Evolutionary conservation across 73 alveolate species (phyloP).

Genomic region (Halteria grandinella): DNA sequence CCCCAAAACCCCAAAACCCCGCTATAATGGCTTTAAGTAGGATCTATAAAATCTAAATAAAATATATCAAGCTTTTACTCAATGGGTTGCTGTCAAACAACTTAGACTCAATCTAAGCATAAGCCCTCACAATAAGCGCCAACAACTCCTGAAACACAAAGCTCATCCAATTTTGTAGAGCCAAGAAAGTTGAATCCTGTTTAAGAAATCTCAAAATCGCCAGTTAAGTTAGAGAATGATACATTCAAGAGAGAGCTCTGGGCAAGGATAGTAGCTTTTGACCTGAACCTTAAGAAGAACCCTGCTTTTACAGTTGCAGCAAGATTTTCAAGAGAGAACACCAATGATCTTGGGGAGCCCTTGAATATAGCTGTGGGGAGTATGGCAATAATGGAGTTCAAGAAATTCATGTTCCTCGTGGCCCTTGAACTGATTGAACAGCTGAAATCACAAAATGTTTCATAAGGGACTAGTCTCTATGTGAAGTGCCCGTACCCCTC

Average conservation of each 20-base stretch:
- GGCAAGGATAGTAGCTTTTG: slow-evolving; percentile 40
- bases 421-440: slow-evolving; percentile 26
- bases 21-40: too few species aligned
- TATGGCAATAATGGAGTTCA: slow-evolving; percentile 51
- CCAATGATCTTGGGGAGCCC: slow-evolving; percentile 65
- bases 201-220: too few species aligned
- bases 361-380: slow-evolving; percentile 37
- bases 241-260: slow-evolving; percentile 1
- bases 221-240: too few species aligned
- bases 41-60: too few species aligned
- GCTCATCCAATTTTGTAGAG: too few species aligned
- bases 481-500: slow-evolving; percentile 57
- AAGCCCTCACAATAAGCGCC: too few species aligned
- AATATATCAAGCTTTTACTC: too few species aligned
- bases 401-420: slow-evolving; percentile 54
- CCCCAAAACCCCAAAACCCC: too few species aligned
- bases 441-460: not conserved
- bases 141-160: too few species aligned
- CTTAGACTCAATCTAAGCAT: too few species aligned
- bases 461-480: slow-evolving; percentile 19
- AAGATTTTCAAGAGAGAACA: slow-evolving; percentile 71
- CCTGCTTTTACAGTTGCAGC: slow-evolving; percentile 57
- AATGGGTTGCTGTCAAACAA: too few species aligned
- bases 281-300: slow-evolving; percentile 49
- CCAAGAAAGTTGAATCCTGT: too few species aligned